Evolutionary conservation across 2,329 filamentous ascomycete genomes (phyloP).

Genomic region (Penicillium sp.): DNA sequence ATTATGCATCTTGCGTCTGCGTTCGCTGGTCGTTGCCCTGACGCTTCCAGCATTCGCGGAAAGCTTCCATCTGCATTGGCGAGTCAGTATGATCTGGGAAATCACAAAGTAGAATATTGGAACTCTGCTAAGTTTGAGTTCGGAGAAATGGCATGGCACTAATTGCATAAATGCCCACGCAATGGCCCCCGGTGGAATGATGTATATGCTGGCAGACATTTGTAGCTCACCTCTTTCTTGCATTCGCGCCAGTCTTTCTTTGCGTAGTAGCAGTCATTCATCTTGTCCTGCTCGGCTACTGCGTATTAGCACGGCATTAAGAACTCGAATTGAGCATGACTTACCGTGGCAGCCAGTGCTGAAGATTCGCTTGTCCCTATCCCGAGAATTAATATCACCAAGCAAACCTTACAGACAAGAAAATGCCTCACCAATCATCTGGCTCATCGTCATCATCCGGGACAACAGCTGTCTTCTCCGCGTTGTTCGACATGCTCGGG

Average conservation of each 20-base stretch:
- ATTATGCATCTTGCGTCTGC: constrained; percentile 65
- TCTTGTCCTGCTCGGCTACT: constrained; percentile 77
- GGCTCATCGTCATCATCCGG: constrained; percentile 76
- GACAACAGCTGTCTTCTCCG: constrained; percentile 44
- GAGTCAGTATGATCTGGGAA: background rate
- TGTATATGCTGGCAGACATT: background rate
- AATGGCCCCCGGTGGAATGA: background rate
- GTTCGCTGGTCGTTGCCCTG: constrained; percentile 86
- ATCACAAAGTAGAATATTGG: background rate
- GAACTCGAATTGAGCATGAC: constrained; percentile 15
- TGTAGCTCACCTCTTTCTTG: constrained; percentile 72
- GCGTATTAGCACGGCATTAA: constrained; percentile 6
- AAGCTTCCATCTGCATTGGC: constrained; percentile 73
- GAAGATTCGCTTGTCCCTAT: constrained; percentile 95
- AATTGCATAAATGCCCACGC: background rate
- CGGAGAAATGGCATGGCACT: background rate
- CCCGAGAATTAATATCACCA: constrained; percentile 21
- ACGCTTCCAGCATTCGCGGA: constrained; percentile 86
- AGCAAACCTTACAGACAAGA: constrained; percentile 7
- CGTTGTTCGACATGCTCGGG: constrained; percentile 58
- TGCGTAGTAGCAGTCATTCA: constrained; percentile 95
- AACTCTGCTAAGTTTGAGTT: background rate
- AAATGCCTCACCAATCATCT: constrained; percentile 77
- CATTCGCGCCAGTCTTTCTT: constrained; percentile 95
- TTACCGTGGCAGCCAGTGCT: constrained; percentile 90